Evolutionary conservation across 2,329 filamentous ascomycete species (phyloP).

Genomic region (Teratosphaeria zuluensis): DNA sequence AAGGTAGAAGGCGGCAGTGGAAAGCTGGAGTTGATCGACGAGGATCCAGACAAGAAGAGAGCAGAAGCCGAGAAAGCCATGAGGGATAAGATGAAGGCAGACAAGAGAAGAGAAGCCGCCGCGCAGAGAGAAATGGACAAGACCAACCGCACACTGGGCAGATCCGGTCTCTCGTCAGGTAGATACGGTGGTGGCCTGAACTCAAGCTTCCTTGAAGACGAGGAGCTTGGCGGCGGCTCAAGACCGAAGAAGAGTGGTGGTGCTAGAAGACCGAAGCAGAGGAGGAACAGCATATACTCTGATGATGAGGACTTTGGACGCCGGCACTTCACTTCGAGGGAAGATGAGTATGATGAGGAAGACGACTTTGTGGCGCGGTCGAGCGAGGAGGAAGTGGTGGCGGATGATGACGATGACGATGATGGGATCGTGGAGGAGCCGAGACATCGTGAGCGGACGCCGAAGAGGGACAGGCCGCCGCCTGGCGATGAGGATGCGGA

Average conservation of each 20-base stretch:
- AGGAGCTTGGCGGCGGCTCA: constrained; percentile 23
- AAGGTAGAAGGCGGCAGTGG: constrained; percentile 41
- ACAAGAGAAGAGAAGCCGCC: constrained; percentile 58
- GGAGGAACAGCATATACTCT: constrained; percentile 42
- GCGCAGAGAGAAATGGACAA: constrained; percentile 55
- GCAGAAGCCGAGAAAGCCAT: constrained; percentile 62
- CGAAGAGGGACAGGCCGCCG: constrained; percentile 28
- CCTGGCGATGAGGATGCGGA: constrained; percentile 26
- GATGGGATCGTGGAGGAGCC: constrained; percentile 34
- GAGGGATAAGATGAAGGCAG: constrained; percentile 38
- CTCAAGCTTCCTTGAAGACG: constrained; percentile 60
- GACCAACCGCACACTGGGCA: constrained; percentile 38
- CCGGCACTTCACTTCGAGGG: constrained; percentile 49
- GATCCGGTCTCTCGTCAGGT: constrained; percentile 37
- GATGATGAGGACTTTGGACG: constrained; percentile 71
- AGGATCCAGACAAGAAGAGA: constrained; percentile 67
- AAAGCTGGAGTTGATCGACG: constrained; percentile 59
- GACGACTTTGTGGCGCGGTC: constrained; percentile 70
- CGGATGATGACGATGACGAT: constrained; percentile 46
- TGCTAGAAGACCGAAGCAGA: constrained; percentile 25
- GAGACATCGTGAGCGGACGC: constrained; percentile 19
- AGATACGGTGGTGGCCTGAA: constrained; percentile 48
- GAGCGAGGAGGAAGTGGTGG: constrained; percentile 56
- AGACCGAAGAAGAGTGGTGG: constrained; percentile 18
- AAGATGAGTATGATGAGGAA: constrained; percentile 69